Base-by-base conservation (phyloP, 352 stramenopile species). In the Globisporangium cystogenes region DNA sequence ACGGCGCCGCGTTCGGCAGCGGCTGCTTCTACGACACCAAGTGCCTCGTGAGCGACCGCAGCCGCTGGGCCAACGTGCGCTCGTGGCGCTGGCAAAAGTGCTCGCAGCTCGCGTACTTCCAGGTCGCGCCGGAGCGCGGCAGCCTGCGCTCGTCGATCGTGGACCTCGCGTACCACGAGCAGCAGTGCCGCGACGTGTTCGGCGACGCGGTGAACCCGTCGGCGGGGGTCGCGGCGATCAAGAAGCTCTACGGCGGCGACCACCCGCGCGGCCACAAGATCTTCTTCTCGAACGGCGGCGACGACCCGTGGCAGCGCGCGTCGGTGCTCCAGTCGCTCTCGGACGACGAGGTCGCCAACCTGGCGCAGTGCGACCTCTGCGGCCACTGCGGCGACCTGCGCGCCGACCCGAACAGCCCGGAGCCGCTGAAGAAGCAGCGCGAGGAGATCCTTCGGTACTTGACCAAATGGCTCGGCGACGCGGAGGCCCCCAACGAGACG, bases 11-110 rank as follows among this genome's bases (percentile, higher is more conserved):
- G 5, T 96, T 96, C 60, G 82, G 82, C 7, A 76, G 66, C 20
- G 74, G 65, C 21, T 93, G 82, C 60, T 94, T 94, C 49, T 94
- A 94, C 69, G 80, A 94, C 62, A 93, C 82, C 7, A 73, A 65
- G 27, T 93, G 82, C 57, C 56, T 94, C 23, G 44, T 64, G 6
- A 63, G 67, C 26, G 65, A 89, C 53, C 64, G 50, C 31, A 52
- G 56, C 15, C 70, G 76, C 18, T 93, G 82, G 81, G 65, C 64
- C 21, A 82, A 93, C 52, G 76, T 81, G 37, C 81, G 85, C 12
- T 93, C 86, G 54, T 96, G 86, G 85, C 68, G 86, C 29, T 95
- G 78, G 77, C 82, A 96, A 48, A 96, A 95, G 51, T 96, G 85
- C 57, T 74, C 62, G 33, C 74, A 96, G 63, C 57, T 96, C 36